phyloP scores from a whole-genome alignment of 768 basidiomycete species.

The Boletus subcaerulescens region DNA sequence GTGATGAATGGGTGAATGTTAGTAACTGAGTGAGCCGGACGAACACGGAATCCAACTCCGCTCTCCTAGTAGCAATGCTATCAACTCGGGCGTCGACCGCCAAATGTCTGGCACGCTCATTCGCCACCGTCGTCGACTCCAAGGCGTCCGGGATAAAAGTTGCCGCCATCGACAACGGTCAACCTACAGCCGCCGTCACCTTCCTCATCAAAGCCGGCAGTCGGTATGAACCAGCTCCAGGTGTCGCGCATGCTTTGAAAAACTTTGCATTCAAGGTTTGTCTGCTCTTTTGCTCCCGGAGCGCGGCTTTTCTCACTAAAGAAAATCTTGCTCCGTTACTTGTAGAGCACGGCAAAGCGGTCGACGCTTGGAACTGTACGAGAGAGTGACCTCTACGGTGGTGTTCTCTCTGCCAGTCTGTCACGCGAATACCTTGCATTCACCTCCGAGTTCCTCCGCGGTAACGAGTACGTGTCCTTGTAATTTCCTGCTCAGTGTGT shows the following conservation, averaged over 20 bases:
- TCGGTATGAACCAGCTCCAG: conserved; percentile 83
- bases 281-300: not conserved
- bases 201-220: conserved; percentile 91
- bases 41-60: conserved; percentile 33
- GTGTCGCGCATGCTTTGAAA: conserved; percentile 91
- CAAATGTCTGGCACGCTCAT: conserved; percentile 62
- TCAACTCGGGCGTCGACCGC: conserved; percentile 58
- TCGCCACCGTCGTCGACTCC: conserved; percentile 80
- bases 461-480: conserved; percentile 80
- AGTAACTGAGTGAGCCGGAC: conserved; percentile 10
- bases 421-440: conserved; percentile 88
- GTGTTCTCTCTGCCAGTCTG: conserved; percentile 80
- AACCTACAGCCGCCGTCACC: conserved; percentile 83
- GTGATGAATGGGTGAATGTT: too few species aligned
- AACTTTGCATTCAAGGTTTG: conserved; percentile 99
- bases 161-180: conserved; percentile 77
- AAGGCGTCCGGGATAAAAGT: conserved; percentile 71
- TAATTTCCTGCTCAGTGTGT: not conserved
- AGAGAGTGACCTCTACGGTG: conserved; percentile 92
- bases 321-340: too few species aligned
- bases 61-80: conserved; percentile 46
- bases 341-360: conserved; percentile 78
- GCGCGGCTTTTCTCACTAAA: not conserved
- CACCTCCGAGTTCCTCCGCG: conserved; percentile 92
- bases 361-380: conserved; percentile 89